Percentiles rank a stretch among this genome's conserved stretches.
Evolutionary conservation across 345 rosid genomes (phyloP).

Genomic region (Populus tremula): DNA sequence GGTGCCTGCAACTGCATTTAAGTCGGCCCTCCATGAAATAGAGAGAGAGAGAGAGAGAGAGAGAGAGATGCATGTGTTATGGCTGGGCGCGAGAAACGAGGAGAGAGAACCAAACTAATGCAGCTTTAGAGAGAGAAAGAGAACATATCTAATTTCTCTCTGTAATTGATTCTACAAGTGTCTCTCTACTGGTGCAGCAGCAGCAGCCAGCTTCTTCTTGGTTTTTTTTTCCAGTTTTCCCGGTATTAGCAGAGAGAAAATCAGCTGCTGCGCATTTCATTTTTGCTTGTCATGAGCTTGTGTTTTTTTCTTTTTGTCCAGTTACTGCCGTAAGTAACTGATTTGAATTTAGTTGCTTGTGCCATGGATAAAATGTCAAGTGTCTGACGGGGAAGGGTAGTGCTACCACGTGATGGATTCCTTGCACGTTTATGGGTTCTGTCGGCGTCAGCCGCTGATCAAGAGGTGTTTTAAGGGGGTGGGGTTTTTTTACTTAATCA

Average conservation of each 20-base stretch:
- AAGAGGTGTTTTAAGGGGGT: too few relatives aligned
- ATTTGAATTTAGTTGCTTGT: background rate
- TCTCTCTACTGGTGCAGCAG: background rate
- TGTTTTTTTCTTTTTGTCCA: background rate
- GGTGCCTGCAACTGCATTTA: conserved; percentile 17
- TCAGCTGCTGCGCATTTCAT: background rate
- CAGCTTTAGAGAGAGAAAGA: background rate
- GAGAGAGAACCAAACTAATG: conserved; percentile 4
- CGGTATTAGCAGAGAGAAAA: background rate
- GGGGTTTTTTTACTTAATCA: too few relatives aligned
- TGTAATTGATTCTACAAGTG: background rate
- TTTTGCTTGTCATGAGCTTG: background rate
- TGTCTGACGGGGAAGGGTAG: background rate
- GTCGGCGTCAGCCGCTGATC: too few relatives aligned
- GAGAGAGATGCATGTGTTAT: background rate
- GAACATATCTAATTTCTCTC: background rate
- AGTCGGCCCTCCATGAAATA: background rate
- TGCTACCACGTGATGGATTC: too few relatives aligned
- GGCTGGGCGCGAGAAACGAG: conserved; percentile 22
- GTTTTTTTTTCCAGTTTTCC: background rate
- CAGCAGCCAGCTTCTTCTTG: background rate
- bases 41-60: background rate
- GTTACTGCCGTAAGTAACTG: background rate
- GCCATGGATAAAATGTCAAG: background rate
- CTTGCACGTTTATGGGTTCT: too few relatives aligned